Conservation (phyloP, 2,329 filamentous ascomycete species). For the Chalara sp. region DNA sequence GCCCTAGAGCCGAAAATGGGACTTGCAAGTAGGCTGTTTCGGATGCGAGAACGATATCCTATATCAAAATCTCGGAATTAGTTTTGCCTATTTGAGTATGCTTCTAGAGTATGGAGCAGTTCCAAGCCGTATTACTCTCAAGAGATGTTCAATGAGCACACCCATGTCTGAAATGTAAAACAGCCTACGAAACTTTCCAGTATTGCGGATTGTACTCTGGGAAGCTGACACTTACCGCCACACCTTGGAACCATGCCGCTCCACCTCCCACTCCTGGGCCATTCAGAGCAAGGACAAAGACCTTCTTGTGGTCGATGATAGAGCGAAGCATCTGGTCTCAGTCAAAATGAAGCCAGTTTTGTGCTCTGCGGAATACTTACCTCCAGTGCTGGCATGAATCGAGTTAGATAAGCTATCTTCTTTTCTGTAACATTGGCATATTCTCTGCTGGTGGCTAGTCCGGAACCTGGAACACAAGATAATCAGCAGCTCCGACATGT, state of each 20-base stretch:
- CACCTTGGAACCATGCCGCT: constrained; percentile 42
- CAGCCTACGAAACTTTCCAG: too few species aligned
- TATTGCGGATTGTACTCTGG: too few species aligned
- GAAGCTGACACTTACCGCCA: constrained; percentile 20
- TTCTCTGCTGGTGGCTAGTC: background rate
- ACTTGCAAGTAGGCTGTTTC: constrained; percentile 38
- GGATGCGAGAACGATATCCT: constrained; percentile 40
- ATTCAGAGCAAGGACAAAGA: constrained; percentile 43
- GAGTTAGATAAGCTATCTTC: background rate
- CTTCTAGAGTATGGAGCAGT: too few species aligned
- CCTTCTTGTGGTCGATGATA: constrained; percentile 43
- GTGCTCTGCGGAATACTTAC: background rate
- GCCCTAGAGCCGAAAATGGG: constrained; percentile 39
- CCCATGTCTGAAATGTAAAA: too few species aligned
- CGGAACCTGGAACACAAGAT: background rate
- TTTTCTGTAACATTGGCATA: background rate
- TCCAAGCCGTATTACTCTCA: too few species aligned
- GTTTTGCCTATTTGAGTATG: too few species aligned
- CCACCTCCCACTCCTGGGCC: constrained; percentile 43
- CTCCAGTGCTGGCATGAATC: background rate
- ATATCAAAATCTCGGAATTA: too few species aligned
- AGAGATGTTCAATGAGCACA: too few species aligned
- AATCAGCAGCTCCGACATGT: background rate
- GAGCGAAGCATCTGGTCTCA: constrained; percentile 33
- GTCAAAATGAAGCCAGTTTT: constrained; percentile 5